phyloP scores from a whole-genome alignment of 2,329 filamentous ascomycete species.

The Paraconiothyrium sp. region DNA sequence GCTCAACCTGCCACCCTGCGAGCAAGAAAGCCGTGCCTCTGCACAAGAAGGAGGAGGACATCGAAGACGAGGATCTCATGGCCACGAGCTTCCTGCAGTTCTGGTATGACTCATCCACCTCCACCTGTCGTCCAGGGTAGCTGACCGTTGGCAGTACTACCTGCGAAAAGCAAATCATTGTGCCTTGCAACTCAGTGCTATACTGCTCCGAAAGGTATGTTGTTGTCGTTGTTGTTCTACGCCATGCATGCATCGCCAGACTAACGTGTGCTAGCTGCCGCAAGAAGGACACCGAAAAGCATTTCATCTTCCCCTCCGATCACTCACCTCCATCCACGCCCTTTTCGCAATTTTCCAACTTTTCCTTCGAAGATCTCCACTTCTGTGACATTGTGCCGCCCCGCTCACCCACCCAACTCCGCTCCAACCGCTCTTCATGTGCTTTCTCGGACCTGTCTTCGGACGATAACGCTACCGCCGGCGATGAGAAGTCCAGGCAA shows the following conservation, averaged over 20 bases:
- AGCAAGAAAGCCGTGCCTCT: conserved; percentile 37
- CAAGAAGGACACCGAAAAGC: conserved; percentile 55
- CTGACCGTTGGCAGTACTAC: conserved; percentile 59
- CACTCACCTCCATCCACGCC: conserved; percentile 50
- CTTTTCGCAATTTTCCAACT: conserved; percentile 43
- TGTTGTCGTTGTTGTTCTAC: conserved; percentile 28
- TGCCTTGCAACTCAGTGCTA: conserved; percentile 67
- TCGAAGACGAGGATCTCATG: conserved; percentile 61
- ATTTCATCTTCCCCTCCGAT: conserved; percentile 38
- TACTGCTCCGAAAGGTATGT: conserved; percentile 72
- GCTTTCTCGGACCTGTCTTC: conserved; percentile 55
- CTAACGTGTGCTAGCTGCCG: conserved; percentile 53
- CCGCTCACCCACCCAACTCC: conserved; percentile 55
- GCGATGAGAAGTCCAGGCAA: conserved; percentile 36
- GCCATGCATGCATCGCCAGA: conserved; percentile 8
- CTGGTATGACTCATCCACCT: conserved; percentile 52
- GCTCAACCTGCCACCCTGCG: conserved; percentile 39
- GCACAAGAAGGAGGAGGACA: conserved; percentile 39
- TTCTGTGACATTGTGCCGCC: conserved; percentile 58
- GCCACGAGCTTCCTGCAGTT: conserved; percentile 62
- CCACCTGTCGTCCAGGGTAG: not conserved
- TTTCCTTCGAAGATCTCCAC: conserved; percentile 50
- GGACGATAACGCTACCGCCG: conserved; percentile 42
- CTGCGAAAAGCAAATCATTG: conserved; percentile 72
- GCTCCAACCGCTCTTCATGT: conserved; percentile 51